Evolutionary conservation across 352 stramenopile species (phyloP).

Genomic region (Phytophthora tentaculata): DNA sequence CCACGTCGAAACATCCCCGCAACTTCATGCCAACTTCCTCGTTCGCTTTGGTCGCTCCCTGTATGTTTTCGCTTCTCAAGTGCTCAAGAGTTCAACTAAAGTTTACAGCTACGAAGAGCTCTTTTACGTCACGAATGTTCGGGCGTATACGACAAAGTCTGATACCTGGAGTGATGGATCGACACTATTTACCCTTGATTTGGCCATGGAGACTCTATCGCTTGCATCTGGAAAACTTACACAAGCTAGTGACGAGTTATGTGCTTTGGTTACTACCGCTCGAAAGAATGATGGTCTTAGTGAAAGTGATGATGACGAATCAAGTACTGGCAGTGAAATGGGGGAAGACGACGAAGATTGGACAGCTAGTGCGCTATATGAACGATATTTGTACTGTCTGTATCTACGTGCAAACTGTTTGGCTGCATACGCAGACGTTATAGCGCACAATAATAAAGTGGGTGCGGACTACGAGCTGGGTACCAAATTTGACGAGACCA

Average conservation of each 20-base stretch:
- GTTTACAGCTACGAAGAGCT: constrained; percentile 69
- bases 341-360: constrained; percentile 15
- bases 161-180: constrained; percentile 49
- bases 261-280: constrained; percentile 12
- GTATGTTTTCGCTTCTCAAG: constrained; percentile 66
- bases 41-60: constrained; percentile 64
- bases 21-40: constrained; percentile 45
- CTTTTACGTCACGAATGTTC: constrained; percentile 64
- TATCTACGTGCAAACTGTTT: constrained; percentile 61
- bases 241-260: constrained; percentile 41
- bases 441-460: constrained; percentile 48
- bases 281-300: constrained; percentile 13
- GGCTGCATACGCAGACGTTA: constrained; percentile 56
- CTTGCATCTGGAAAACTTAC: constrained; percentile 65
- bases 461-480: constrained; percentile 60
- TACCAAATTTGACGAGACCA: constrained; percentile 52
- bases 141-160: constrained; percentile 44
- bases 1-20: constrained; percentile 32
- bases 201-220: constrained; percentile 69
- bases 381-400: constrained; percentile 55
- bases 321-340: constrained; percentile 10
- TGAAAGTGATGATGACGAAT: constrained; percentile 24
- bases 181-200: constrained; percentile 46
- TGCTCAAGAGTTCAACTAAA: constrained; percentile 62
- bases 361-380: constrained; percentile 29